Base-by-base conservation (phyloP, 805 yeast genomes). In the Barnettozyma populi region DNA sequence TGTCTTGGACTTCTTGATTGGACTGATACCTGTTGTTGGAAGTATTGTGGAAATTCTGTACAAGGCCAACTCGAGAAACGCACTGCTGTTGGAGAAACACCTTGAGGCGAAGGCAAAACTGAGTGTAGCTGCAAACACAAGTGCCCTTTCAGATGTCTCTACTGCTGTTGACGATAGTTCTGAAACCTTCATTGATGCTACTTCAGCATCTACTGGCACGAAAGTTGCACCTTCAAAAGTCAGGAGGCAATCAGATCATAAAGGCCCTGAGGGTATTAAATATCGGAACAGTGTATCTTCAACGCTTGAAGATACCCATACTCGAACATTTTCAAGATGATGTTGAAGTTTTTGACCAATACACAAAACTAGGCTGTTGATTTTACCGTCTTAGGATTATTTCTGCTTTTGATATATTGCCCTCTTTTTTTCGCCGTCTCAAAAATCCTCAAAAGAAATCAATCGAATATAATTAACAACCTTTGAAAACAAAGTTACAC, bases 1-100 rank as follows among this genome's bases (percentile, higher is more conserved):
- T 10, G 50, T 71, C n/a, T 60, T 87, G 36, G 95, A 88, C 63
- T 84, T 86, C 51, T 65, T 72, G 4, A 63, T 88, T 25, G 88
- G 92, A 2, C 67, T 88, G 51, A 78, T 86, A 24, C 96, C 96
- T 2, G 59, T 88, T 39, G 77, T 86, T n/a, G 96, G 96, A 20
- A 84, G 78, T 52, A 59, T 86, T 18, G 72, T 83, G 36, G 82
- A 78, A 52, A 78, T 87, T 29, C 78, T 85, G 4, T 88, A 83
- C 68, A 84, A 86, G 68, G 79, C 90, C 25, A 86, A 85, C 59
- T 82, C 86, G 46, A 71, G 96, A 52, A 88, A 88, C 64, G 82
- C 80, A 38, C 67, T 82, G 46, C 56, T 84, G 19, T 63, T 86
- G 49, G 90, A 86, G 57, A 75, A 74, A 44, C 75, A 78, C 54